Evolutionary conservation across 306 rosid species (phyloP), one percentile per base, ranked within the genome.

Genomic region (Quercus dentata): DNA sequence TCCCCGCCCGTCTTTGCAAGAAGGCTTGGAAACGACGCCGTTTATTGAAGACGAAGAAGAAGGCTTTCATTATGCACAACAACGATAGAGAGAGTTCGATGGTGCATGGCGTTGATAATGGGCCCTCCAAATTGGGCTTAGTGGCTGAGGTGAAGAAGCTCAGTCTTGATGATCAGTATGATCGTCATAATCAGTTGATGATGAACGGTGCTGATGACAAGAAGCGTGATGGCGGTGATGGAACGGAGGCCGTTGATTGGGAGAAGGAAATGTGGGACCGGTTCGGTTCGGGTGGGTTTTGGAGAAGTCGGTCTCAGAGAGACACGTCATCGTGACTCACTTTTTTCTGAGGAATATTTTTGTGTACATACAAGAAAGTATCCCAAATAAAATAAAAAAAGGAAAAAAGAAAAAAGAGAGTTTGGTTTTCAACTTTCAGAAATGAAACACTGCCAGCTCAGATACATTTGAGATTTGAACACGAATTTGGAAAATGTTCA

Each of bases 211-310:
- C 20, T 1, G 52, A 33, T 5, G 59, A 9, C 15, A 58, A 44
- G 21, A 6, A 30, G 13, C 70, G 46, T 3, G 54, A 69, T 70
- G 49, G 17, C 6, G 78, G 64, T 74, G 71, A 54, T 8, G 63
- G 14, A 12, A 4, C 38, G 3, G 90, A 85, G 31, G 73, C 20
- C n/a, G 84, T 62, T 17, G 82, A 74, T 4, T 30, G 82, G 64
- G 99, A 92, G 84, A 81, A 86, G 58, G 91, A 92, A 83, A 84
- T 91, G 97, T 88, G 92, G 94, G 89, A 89, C 79, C 84, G 83
- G 44, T 92, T 94, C 38, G 59, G 80, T 11, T 90, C 76, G 15
- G 79, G 88, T 58, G 98, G 98, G 4, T 94, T 94, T 56, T 91
- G 94, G 97, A 88, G 98, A 59, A 94, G 86, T 38, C 70, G 78